Base-by-base conservation (phyloP, 2,329 filamentous ascomycete species). In the Alternaria hordeiaustralica region DNA sequence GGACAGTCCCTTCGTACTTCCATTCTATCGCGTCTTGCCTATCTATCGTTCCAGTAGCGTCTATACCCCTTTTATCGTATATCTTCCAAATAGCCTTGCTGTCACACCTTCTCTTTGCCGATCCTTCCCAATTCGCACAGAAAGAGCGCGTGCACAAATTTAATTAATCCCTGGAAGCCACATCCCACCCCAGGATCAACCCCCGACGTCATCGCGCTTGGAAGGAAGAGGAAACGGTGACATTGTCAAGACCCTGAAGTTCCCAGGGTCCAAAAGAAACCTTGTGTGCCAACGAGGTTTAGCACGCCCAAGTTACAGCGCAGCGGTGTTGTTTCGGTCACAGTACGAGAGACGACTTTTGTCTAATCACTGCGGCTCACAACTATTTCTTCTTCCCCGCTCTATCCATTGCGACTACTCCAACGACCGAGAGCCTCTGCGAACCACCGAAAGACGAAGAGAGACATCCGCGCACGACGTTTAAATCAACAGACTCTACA, bases 181-280 rank as follows among this genome's bases (percentile, higher is more conserved):
- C 59, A 44, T 58, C 47, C 21, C 47, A 28, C 49, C 13, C 30
- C 28, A 49, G 55, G 26, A 18, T 45, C 25, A 23, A 21, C 25
- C 23, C 33, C 18, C 60, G 47, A 62, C 60, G 60, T 62, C 60
- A 62, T 62, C 46, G 26, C 23, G 43, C 43, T 44, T 49, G 20
- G 43, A 47, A 23, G 25, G 30, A 49, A 13, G 9, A 41, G 30
- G 41, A 8, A 15, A 33, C 55, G 33, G 23, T n/a, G 51, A 30
- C 53, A 55, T 53, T 57, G 61, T 60, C 26, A 45, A 26, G n/a
- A 41, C n/a, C 33, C 50, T 21, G 36, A 28, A 50, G 45, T 23
- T 21, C 49, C 13, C 20, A 10, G 20, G 30, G 36, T 41, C 36
- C 36, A 25, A 53, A 20, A 30, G 21, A 26, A 20, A 23, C 41